Percentiles rank a stretch among this genome's conserved stretches.
phyloP scores from a whole-genome alignment of 371 early-diverging fungal species.

The Chytridium lagenaria region DNA sequence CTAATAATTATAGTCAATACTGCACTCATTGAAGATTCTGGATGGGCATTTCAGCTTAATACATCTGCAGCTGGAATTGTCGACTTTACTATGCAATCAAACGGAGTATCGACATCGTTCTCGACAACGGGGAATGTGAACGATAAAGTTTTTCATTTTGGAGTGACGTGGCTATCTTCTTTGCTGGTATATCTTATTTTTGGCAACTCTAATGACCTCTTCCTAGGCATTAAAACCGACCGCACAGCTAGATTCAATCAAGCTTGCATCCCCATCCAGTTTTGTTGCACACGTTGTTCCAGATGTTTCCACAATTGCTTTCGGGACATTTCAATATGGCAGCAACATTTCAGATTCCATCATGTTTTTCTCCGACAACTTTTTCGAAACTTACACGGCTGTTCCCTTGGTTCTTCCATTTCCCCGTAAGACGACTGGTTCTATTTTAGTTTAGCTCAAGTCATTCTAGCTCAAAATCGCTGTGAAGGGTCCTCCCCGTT shows the following conservation, averaged over 20 bases:
- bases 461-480: too few species aligned
- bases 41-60: background rate
- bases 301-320: background rate
- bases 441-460: too few species aligned
- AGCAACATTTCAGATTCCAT: background rate
- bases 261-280: background rate
- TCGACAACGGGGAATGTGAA: background rate
- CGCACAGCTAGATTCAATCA: background rate
- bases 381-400: slow-evolving; percentile 1
- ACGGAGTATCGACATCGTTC: background rate
- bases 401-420: background rate
- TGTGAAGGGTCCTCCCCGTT: too few species aligned
- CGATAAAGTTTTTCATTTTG: background rate
- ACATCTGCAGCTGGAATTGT: background rate
- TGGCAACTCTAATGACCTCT: background rate
- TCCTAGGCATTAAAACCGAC: background rate
- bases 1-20: background rate
- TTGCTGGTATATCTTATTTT: background rate
- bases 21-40: background rate
- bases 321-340: background rate
- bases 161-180: slow-evolving; percentile 9
- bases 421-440: background rate
- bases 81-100: background rate
- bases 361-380: slow-evolving; percentile 7
- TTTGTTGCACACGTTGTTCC: background rate